Percentiles rank a stretch among this genome's conserved stretches.
These are phyloP conservation scores for Hippophae rhamnoides DNA, from an alignment of 306 rosid species.

Conservation along the genomic window DNA sequence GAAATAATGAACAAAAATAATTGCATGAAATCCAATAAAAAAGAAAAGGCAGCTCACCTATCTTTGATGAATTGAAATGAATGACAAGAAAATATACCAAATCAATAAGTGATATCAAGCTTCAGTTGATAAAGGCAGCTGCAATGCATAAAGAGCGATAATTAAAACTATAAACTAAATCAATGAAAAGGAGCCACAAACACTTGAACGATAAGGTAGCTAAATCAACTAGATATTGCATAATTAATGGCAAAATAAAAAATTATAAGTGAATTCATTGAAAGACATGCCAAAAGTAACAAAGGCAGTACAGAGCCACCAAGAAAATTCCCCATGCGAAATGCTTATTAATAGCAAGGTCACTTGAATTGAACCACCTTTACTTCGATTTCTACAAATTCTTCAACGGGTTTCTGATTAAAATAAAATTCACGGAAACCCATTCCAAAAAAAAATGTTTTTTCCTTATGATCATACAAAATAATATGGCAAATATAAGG, in stretches of 20 bases:
- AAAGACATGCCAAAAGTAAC: slow-evolving; percentile 68
- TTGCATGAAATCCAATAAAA: no score
- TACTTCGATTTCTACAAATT: slow-evolving; percentile 9
- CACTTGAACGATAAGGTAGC: no score
- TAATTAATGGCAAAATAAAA: not conserved
- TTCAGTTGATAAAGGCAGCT: slow-evolving; percentile 84
- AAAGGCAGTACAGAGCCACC: slow-evolving; percentile 64
- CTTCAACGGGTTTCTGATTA: slow-evolving; percentile 25
- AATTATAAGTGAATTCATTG: not conserved
- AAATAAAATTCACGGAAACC: slow-evolving; percentile 23
- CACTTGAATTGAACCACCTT: slow-evolving; percentile 37
- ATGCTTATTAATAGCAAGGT: slow-evolving; percentile 19
- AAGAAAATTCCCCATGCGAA: slow-evolving; percentile 62
- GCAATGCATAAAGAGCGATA: slow-evolving; percentile 28
- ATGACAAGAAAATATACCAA: slow-evolving; percentile 71
- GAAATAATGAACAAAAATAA: not conserved
- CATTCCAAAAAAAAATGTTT: slow-evolving; percentile 22
- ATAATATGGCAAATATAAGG: no score
- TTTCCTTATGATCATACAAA: no score
- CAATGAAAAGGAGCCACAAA: slow-evolving; percentile 12
- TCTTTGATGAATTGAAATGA: slow-evolving; percentile 48
- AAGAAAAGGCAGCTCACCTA: slow-evolving; percentile 36
- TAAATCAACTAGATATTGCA: not conserved
- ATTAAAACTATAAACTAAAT: slow-evolving; percentile 16
- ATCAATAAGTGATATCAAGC: slow-evolving; percentile 72